These are phyloP conservation scores for Ensete ventricosum DNA, from an alignment of 176 grass and related monocot genomes.

Conservation along the genomic window DNA sequence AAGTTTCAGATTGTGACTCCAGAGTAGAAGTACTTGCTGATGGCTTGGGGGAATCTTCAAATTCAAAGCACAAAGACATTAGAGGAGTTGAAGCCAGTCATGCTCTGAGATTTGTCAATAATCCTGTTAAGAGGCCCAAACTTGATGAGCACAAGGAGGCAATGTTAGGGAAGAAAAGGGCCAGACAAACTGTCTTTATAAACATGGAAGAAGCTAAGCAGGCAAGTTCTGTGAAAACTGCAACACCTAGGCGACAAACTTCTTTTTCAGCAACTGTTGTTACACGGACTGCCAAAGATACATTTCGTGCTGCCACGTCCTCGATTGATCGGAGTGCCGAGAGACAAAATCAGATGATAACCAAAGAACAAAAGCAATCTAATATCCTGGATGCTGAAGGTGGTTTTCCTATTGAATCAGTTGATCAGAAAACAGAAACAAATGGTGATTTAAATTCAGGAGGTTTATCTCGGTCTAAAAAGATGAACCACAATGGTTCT, in stretches of 20 bases:
- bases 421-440: constrained; percentile 56
- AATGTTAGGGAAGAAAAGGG: constrained; percentile 91
- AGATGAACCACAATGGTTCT: constrained; percentile 41
- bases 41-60: constrained; percentile 22
- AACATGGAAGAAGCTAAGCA: constrained; percentile 97
- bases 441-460: constrained; percentile 59
- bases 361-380: constrained; percentile 57
- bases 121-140: constrained; percentile 74
- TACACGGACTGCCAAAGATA: constrained; percentile 75
- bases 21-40: constrained; percentile 40
- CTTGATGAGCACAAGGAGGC: constrained; percentile 83
- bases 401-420: constrained; percentile 38
- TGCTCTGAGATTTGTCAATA: constrained; percentile 70
- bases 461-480: constrained; percentile 39
- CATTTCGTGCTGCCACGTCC: constrained; percentile 34
- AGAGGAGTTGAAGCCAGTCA: constrained; percentile 84
- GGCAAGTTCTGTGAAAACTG: constrained; percentile 76
- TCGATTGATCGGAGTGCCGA: constrained; percentile 42
- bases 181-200: constrained; percentile 89
- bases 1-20: constrained; percentile 26
- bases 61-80: constrained; percentile 57
- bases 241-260: constrained; percentile 70
- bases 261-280: constrained; percentile 85
- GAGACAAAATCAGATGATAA: constrained; percentile 34
- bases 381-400: constrained; percentile 39